Percentiles rank a stretch among this genome's conserved stretches.
Conservation (phyloP, 2,329 filamentous ascomycete genomes). For the Claviceps fusiformis region DNA sequence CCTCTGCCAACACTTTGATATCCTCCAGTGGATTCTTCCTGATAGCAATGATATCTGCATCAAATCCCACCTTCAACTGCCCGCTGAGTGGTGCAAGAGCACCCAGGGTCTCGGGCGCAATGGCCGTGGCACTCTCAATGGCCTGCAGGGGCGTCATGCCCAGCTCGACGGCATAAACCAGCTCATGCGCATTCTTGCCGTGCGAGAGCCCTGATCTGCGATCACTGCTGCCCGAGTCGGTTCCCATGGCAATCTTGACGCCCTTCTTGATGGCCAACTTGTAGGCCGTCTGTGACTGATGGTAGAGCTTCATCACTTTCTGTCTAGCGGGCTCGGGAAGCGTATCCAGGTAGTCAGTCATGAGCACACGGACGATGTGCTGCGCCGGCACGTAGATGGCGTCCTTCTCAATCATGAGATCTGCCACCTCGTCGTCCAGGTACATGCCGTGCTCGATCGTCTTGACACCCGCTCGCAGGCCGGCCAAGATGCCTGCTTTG, state of each 20-base stretch:
- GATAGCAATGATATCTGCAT: conserved; percentile 33
- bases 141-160: conserved; percentile 35
- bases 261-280: conserved; percentile 23
- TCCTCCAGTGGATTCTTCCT: conserved; percentile 28
- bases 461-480: conserved; percentile 22
- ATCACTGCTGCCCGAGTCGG: conserved; percentile 24
- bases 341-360: conserved; percentile 19
- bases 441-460: conserved; percentile 28
- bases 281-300: conserved; percentile 24
- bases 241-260: conserved; percentile 26
- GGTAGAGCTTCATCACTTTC: conserved; percentile 16
- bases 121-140: conserved; percentile 35
- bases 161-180: conserved; percentile 31
- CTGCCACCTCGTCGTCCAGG: conserved; percentile 26
- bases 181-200: conserved; percentile 26
- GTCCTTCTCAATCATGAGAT: conserved; percentile 23
- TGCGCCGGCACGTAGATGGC: conserved; percentile 26
- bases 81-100: conserved; percentile 30
- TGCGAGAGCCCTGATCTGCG: conserved; percentile 7
- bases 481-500: conserved; percentile 26
- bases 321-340: conserved; percentile 14
- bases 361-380: conserved; percentile 19
- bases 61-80: conserved; percentile 31
- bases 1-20: conserved; percentile 25
- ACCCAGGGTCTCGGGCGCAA: conserved; percentile 28